A percentile compares a stretch with the other conserved stretches of the same genome.
Evolutionary conservation across 257 asterid genomes (phyloP).

Genomic region (Solanum pimpinellifolium): DNA sequence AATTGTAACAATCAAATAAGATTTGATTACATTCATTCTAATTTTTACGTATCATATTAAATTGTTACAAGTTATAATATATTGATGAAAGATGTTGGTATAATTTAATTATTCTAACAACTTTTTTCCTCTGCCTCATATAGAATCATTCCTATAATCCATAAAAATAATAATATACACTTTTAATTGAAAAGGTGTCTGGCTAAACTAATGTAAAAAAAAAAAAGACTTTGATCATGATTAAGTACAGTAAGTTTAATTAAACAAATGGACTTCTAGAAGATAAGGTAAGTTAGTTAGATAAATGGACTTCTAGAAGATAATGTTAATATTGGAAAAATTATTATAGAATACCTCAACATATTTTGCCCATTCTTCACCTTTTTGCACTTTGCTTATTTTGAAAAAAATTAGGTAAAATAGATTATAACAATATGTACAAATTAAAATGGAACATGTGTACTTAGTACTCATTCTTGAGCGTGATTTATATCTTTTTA

Average conservation of each 20-base stretch:
- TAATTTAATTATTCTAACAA: neutral
- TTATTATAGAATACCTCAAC: neutral
- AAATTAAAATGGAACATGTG: neutral
- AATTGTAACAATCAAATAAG: rapidly evolving
- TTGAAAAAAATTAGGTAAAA: neutral
- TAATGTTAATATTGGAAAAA: neutral
- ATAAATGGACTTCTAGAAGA: neutral
- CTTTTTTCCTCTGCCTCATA: neutral
- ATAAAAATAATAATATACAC: neutral
- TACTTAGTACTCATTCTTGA: neutral
- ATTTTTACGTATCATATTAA: neutral
- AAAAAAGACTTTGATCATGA: neutral
- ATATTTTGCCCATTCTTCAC: neutral
- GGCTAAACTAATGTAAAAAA: neutral
- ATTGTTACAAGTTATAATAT: neutral
- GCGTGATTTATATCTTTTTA: neutral
- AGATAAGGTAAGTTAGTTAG: neutral
- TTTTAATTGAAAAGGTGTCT: neutral
- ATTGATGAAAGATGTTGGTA: neutral
- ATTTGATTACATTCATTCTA: neutral
- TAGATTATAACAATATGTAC: neutral
- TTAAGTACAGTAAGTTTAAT: neutral
- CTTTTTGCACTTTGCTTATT: neutral
- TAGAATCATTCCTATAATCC: neutral
- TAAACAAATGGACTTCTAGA: neutral